Evolutionary conservation across 768 basidiomycete genomes (phyloP), one percentile per base, ranked within the genome.

Genomic region (Phlebiopsis gigantea): DNA sequence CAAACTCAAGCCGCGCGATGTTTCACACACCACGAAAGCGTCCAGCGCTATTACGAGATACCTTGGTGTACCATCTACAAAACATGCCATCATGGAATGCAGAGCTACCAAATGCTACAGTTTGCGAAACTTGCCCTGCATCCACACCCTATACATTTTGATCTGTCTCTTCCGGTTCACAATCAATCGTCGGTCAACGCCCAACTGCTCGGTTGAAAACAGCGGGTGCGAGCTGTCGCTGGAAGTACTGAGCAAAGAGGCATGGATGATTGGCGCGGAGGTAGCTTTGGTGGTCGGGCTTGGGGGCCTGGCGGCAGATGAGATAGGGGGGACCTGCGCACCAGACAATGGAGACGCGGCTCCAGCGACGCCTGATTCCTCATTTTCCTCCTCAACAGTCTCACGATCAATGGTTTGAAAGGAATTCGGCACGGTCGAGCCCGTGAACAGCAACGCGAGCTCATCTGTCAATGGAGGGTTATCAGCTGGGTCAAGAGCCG

Each of bases 141-240:
- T 84, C 93, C 93, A 96, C 0, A 94, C 88, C 46, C 97, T 78
- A 68, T 96, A 98, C 97, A 99, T 99, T 71, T 96, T 96, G 50
- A 97, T 73, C 72, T 94, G 89, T 57, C 91, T 77, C 72, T 97
- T 98, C 46, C 97, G 79, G 66, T 99, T 99, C 52, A 99, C 86
- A 44, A 98, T 77, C 55, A 99, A 72, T 43, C 97, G 79, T 6
- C 94, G 77, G 73, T 99, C 97, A 5, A 94, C 82, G 1, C 93
- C 94, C 1, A 98, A 78, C 65, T 93, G 90, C 55, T 86, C 82
- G n/a, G 83, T 79, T n/a, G 76, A 67, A 70, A 98, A 95, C 31
- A 93, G 73, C 5, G 86, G 83, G 46, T 84, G 82, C 1, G 77
- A 64, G 14, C 76, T 57, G 21, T 59, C 49, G 51, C 7, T 46